Evolutionary conservation across 345 rosid genomes (phyloP).

Genomic region (Cardiospermum halicacabum): DNA sequence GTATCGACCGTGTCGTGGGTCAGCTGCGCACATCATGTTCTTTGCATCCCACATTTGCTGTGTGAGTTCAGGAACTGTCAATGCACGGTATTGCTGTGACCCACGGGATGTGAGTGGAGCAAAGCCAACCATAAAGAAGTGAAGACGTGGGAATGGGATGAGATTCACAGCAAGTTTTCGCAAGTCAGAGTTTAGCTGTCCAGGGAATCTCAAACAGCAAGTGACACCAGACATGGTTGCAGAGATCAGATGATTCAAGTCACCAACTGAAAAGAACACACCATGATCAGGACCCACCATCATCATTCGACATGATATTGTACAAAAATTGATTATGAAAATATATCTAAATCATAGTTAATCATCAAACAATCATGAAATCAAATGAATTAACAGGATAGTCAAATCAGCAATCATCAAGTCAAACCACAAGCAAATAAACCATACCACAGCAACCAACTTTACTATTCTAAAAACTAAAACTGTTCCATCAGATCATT

Average conservation of each 20-base stretch:
- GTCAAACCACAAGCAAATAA: background rate
- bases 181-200: conserved; percentile 41
- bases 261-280: conserved; percentile 28
- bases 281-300: background rate
- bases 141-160: conserved; percentile 72
- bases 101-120: conserved; percentile 86
- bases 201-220: conserved; percentile 41
- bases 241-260: conserved; percentile 36
- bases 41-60: conserved; percentile 85
- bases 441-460: background rate
- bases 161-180: conserved; percentile 48
- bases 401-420: no score
- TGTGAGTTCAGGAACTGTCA: conserved; percentile 70
- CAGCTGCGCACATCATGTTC: conserved; percentile 85
- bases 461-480: background rate
- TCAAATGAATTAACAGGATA: no score
- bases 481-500: no score
- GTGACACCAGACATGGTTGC: conserved; percentile 46
- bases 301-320: background rate
- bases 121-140: conserved; percentile 77
- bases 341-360: no score
- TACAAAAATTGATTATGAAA: no score
- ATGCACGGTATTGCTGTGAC: conserved; percentile 66
- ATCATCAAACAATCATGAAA: no score
- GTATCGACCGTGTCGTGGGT: conserved; percentile 67